Evolutionary conservation across 176 grass and related monocot species (phyloP).

Genomic region (Raddia guianensis): DNA sequence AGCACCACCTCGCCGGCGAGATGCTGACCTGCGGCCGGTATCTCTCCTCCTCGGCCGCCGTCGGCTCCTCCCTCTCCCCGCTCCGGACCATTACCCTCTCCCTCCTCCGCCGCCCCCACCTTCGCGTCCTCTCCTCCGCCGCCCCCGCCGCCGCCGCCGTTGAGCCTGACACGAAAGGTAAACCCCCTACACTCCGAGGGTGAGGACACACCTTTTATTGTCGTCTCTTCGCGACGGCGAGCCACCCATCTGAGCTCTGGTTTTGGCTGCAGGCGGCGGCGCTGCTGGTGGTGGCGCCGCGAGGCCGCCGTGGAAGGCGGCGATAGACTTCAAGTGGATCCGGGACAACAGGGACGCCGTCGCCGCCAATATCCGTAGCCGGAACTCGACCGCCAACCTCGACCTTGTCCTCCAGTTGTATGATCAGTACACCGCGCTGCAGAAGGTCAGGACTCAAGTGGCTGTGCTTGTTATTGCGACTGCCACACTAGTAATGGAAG

Average conservation of each 20-base stretch:
- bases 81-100: slow-evolving; percentile 30
- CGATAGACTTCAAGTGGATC: slow-evolving; percentile 99
- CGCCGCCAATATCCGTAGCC: slow-evolving; percentile 59
- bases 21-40: slow-evolving; percentile 57
- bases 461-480: background rate
- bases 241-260: background rate
- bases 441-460: slow-evolving; percentile 62
- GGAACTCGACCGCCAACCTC: slow-evolving; percentile 77
- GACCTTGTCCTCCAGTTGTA: slow-evolving; percentile 86
- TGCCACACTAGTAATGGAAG: background rate
- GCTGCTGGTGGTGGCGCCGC: slow-evolving; percentile 34
- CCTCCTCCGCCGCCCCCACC: slow-evolving; percentile 37
- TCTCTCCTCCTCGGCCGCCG: slow-evolving; percentile 36
- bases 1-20: slow-evolving; percentile 33
- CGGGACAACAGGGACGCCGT: slow-evolving; percentile 79
- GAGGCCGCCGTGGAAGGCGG: slow-evolving; percentile 82
- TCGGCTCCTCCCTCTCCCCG: slow-evolving; percentile 12
- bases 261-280: slow-evolving; percentile 13
- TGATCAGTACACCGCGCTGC: slow-evolving; percentile 69
- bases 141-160: slow-evolving; percentile 29
- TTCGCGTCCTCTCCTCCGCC: slow-evolving; percentile 32
- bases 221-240: too few species aligned
- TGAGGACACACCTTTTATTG: background rate
- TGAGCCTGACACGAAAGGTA: slow-evolving; percentile 44
- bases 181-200: background rate